phyloP scores from a whole-genome alignment of 257 asterid species.

The Orobanche coerulescens region DNA sequence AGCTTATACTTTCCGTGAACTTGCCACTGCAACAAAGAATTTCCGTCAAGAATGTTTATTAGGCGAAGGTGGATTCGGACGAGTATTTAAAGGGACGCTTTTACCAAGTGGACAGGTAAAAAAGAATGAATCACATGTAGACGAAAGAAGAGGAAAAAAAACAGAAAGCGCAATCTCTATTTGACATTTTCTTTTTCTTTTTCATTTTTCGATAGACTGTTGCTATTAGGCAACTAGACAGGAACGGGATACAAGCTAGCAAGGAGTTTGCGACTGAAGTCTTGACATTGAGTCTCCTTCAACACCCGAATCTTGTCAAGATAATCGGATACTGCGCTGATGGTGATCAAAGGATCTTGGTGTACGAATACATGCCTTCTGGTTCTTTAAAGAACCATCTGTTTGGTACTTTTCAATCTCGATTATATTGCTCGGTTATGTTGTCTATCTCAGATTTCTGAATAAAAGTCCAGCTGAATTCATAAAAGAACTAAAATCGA shows the following conservation, averaged over 20 bases:
- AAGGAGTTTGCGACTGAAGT: conserved; percentile 71
- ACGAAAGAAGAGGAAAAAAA: background rate
- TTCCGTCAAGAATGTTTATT: conserved; percentile 64
- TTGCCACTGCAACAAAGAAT: conserved; percentile 85
- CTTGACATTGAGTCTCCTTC: conserved; percentile 51
- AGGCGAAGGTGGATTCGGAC: conserved; percentile 83
- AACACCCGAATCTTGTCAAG: conserved; percentile 63
- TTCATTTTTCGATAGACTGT: conserved; percentile 35
- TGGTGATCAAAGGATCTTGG: conserved; percentile 93
- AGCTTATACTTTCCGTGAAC: conserved; percentile 83
- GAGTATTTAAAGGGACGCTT: conserved; percentile 63
- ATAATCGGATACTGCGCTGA: conserved; percentile 91
- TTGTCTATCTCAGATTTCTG: background rate
- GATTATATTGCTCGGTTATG: background rate
- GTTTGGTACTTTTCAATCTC: conserved; percentile 38
- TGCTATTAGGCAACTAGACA: conserved; percentile 76
- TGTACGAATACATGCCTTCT: conserved; percentile 67
- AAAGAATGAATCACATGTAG: too few species aligned
- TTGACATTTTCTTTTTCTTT: background rate
- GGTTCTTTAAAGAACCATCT: conserved; percentile 51
- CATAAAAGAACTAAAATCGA: background rate
- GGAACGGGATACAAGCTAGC: conserved; percentile 62
- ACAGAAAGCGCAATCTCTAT: background rate
- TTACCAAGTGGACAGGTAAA: conserved; percentile 54
- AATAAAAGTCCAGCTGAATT: background rate